Evolutionary conservation across 306 rosid species (phyloP), one percentile per base, ranked within the genome.

Genomic region (Cucumis hystrix): DNA sequence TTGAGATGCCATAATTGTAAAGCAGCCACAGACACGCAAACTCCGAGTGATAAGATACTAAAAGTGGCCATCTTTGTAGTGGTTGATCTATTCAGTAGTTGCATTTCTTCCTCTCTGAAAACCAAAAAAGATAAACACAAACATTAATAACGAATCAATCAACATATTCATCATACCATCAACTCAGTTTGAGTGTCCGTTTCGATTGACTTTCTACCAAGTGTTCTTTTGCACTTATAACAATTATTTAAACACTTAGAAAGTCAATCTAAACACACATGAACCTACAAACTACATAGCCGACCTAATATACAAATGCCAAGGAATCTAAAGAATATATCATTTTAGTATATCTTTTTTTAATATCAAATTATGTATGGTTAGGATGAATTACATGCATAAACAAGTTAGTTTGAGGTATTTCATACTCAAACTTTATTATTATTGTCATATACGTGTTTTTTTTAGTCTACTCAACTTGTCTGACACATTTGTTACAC

Each of bases 1-100:
- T 90, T 95, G 86, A 95, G 87, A 87, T 95, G 93, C 98, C 97
- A 94, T 67, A 91, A 76, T 73, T 95, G 99, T 82, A 95, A 47
- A 78, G 93, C 87, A 21, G 99, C 96, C 20, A 95, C 99, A 11
- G 99, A 90, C 80, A 92, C 59, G 91, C 97, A 92, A 58, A 94
- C 81, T 82, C 78, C 64, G 40, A 95, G 83, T 16, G 97, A 95
- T 79, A 95, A 86, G 79, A 91, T 85, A 82, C 97, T 80, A 81
- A 92, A 89, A 37, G 89, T 87, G 10, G 92, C 84, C 99, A 95
- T 90, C 83, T 88, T 89, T 79, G 87, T 28, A 79, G 87, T 87
- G 1, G 97, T 95, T 77, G 89, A 65, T 82, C 86, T 80, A 78
- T 95, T 95, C 74, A 92, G 91, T 14, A 88, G 87, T 78, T 95